Base-by-base conservation (phyloP, 2,329 filamentous ascomycete genomes). In the Hypomyces rosellus region DNA sequence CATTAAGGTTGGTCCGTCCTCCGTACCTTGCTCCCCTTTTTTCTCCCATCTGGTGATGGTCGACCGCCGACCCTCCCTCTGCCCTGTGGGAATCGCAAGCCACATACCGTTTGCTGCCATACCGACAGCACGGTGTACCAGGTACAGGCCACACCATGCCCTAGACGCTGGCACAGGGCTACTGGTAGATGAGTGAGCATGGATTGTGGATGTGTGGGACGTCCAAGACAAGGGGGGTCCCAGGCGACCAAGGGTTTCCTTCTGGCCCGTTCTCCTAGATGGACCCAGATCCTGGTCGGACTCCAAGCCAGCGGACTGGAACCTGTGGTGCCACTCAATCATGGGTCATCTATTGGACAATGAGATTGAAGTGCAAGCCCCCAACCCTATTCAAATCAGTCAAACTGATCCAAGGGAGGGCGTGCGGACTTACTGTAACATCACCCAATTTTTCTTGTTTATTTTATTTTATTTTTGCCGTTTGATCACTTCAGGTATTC, bases 301-400 rank as follows among this genome's bases (percentile, higher is more conserved):
- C 49, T 44, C 50, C 50, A 52, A 49, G 42, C 50, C 50, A 49
- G 42, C 41, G 50, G 50, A 46, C 50, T 52, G 50, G 50, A 52
- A 52, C 46, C 6, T 40, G 9, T 1, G 44, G 20, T 41, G 44
- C 50, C 50, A 52, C 50, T 45, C 42, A 15, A 25, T 25, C 13
- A 46, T 16, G 30, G 39, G 33, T 33, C 25, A 39, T 38, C 16
- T 45, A 40, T 50, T 36, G 36, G 39, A 14, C 18, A 22, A 22
- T 22, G 6, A 15, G 15, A 42, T 14, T 13, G 13, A 20, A 16
- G 15, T 20, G 39, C 25, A 11, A 30, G 39, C 15, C 18, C 39
- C 39, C 15, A 22, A 18, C 18, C 15, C 39, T 42, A 15, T 20
- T 20, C 15, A 18, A 15, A 41, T 15, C n/a, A 38, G 36, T 16